These are phyloP conservation scores for Corrigiola litoralis DNA, from an alignment of 179 eudicot species.

Conservation along the genomic window DNA sequence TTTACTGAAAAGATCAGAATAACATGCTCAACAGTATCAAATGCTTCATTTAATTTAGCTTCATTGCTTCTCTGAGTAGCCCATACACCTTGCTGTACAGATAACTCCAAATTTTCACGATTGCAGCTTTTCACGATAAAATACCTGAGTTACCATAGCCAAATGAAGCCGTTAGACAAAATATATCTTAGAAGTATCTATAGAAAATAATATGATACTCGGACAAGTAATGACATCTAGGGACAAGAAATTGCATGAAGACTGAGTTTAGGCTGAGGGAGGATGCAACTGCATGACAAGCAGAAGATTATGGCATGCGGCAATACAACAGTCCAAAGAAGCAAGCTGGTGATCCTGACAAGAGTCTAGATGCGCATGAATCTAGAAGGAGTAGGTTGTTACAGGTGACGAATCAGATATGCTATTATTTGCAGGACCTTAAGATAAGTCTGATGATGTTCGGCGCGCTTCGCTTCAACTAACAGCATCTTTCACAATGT, in stretches of 20 bases:
- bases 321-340: not conserved
- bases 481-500: not conserved
- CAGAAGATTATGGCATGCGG: not conserved
- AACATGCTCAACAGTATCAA: slow-evolving; percentile 92
- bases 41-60: slow-evolving; percentile 96
- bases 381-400: not conserved
- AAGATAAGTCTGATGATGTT: not conserved
- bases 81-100: slow-evolving; percentile 99
- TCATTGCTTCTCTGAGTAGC: slow-evolving; percentile 99
- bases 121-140: slow-evolving; percentile 98
- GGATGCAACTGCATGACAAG: not conserved
- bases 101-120: slow-evolving; percentile 92
- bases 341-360: not conserved
- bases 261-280: not conserved
- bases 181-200: not conserved
- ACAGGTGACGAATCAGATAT: not conserved
- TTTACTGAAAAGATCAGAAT: slow-evolving; percentile 92
- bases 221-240: no score
- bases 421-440: not conserved
- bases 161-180: slow-evolving; percentile 25
- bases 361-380: not conserved
- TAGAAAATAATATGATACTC: not conserved
- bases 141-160: slow-evolving; percentile 51
- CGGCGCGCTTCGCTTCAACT: not conserved
- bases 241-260: no score